These are phyloP conservation scores for Yamadazyma takamatsuzukensis DNA, from an alignment of 805 yeast genomes.

Conservation along the genomic window DNA sequence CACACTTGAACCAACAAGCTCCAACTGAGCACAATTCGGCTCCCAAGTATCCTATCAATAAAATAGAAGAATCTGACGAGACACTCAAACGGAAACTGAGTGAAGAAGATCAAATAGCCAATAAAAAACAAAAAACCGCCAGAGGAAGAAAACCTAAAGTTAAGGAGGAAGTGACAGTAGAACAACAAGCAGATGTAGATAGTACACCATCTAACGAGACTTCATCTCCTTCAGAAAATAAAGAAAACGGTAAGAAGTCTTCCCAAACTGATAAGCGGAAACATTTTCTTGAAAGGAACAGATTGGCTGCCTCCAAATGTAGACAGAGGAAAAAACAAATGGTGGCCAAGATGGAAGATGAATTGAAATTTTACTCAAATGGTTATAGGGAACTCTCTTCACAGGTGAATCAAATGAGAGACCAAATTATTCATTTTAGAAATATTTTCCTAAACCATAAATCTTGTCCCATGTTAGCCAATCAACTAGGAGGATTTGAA, in stretches of 20 bases:
- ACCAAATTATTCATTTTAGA: slow-evolving; percentile 51
- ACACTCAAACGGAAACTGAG: slow-evolving; percentile 1
- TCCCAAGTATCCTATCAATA: neutral
- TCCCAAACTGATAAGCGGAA: slow-evolving; percentile 52
- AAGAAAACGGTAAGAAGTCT: slow-evolving; percentile 8
- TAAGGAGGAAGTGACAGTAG: slow-evolving; percentile 6
- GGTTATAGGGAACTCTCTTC: slow-evolving; percentile 66
- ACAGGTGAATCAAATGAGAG: slow-evolving; percentile 56
- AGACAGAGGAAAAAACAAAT: slow-evolving; percentile 91
- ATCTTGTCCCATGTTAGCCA: slow-evolving; percentile 41
- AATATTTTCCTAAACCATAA: slow-evolving; percentile 48
- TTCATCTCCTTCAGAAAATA: slow-evolving; percentile 4
- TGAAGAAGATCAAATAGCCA: slow-evolving; percentile 3
- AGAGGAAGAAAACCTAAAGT: slow-evolving; percentile 9
- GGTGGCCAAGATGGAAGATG: slow-evolving; percentile 77
- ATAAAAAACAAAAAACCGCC: slow-evolving; percentile 3
- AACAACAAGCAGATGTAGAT: slow-evolving; percentile 7
- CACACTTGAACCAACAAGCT: no score
- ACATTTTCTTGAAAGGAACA: slow-evolving; percentile 80
- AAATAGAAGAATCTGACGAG: neutral
- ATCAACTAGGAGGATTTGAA: slow-evolving; percentile 45
- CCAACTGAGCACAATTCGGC: no score
- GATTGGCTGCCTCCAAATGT: slow-evolving; percentile 94
- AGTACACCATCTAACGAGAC: slow-evolving; percentile 4
- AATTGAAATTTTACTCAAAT: slow-evolving; percentile 61